Conservation (phyloP, 2,329 filamentous ascomycete species). For the Penicillium sp. region DNA sequence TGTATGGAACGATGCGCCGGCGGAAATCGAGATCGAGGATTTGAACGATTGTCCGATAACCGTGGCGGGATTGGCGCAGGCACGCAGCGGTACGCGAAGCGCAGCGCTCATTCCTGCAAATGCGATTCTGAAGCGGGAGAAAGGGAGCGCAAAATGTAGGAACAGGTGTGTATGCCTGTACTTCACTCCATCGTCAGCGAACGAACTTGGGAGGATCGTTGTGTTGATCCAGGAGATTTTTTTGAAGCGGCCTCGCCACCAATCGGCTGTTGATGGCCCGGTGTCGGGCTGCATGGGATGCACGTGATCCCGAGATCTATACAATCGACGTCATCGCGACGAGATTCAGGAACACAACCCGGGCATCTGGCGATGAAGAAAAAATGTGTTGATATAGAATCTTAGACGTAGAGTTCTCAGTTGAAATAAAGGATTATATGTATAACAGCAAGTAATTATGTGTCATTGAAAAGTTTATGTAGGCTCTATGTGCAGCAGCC, state of each 20-base stretch:
- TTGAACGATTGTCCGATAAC: conserved; percentile 35
- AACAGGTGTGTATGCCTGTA: conserved; percentile 4
- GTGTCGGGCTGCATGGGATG: conserved; percentile 20
- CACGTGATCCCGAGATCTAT: conserved; percentile 35
- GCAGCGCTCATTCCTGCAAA: conserved; percentile 42
- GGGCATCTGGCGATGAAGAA: background rate
- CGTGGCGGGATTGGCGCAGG: conserved; percentile 38
- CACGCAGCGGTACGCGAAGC: conserved; percentile 43
- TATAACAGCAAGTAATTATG: conserved; percentile 19
- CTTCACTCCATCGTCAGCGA: conserved; percentile 24
- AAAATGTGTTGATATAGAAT: background rate
- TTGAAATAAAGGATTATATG: background rate
- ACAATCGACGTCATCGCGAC: conserved; percentile 22
- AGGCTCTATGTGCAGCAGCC: conserved; percentile 31
- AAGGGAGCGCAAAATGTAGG: conserved; percentile 1
- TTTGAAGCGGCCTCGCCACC: conserved; percentile 34
- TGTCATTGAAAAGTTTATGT: conserved; percentile 29
- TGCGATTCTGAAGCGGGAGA: conserved; percentile 11
- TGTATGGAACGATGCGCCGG: conserved; percentile 18
- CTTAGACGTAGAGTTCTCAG: background rate
- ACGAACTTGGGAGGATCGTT: conserved; percentile 9
- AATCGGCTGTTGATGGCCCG: conserved; percentile 32
- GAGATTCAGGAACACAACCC: background rate
- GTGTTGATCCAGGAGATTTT: conserved; percentile 30
- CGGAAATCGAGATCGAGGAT: conserved; percentile 22